Percentiles rank a stretch among this genome's conserved stretches.
phyloP scores from a whole-genome alignment of 2,329 filamentous ascomycete species.

The Aureobasidium pullulans region DNA sequence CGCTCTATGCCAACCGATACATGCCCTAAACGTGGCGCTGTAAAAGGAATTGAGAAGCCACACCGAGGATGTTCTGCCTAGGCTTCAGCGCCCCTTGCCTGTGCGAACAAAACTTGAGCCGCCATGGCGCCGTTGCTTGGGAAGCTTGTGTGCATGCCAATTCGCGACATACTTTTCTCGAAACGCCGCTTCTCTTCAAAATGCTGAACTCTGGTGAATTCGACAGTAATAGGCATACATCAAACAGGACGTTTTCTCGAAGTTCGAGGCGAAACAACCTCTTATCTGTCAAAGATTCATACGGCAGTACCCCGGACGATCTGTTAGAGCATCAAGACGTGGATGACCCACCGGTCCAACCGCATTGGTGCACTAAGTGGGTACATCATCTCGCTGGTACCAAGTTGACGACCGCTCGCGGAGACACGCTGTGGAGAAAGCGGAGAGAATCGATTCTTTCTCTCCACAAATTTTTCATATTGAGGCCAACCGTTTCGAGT shows the following conservation, averaged over 20 bases:
- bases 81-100: not conserved
- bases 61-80: not conserved
- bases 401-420: not conserved
- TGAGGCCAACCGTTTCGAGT: slow-evolving; percentile 13
- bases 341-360: not conserved
- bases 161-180: not conserved
- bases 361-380: not conserved
- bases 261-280: not conserved
- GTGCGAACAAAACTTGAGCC: not conserved
- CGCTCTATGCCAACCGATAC: not conserved
- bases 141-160: slow-evolving; percentile 1
- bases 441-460: slow-evolving; percentile 6
- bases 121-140: not conserved
- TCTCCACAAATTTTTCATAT: slow-evolving; percentile 8
- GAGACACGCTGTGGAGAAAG: slow-evolving; percentile 5
- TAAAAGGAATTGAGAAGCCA: not conserved
- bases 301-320: slow-evolving; percentile 3
- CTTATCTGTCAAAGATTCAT: not conserved
- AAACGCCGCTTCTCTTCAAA: not conserved
- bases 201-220: not conserved
- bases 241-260: not conserved
- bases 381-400: not conserved
- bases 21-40: not conserved
- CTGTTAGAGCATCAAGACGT: not conserved
- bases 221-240: not conserved